Base-by-base conservation (phyloP, 2,329 filamentous ascomycete genomes). In the Endocalyx cinctus region DNA sequence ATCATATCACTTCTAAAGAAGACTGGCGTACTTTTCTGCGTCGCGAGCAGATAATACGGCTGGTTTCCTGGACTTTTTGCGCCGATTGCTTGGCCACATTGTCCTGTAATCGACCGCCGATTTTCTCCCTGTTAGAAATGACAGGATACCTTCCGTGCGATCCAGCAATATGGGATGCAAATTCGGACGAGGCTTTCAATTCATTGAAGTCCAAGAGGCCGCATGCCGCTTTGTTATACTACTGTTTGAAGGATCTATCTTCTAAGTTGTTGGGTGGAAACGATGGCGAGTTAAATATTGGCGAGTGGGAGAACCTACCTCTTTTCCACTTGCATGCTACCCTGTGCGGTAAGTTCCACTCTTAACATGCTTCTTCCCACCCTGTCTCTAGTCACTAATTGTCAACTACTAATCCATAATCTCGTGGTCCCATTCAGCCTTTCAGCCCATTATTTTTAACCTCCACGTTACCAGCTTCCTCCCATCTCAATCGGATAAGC, bases 121-220 rank as follows among this genome's bases (percentile, higher is more conserved):
- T 20, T 2, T 34, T 41, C 12, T 33, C 38, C 6, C 2, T 37
- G 7, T 12, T 34, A 16, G 38, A 41, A 20, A 38, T 41, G 31
- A 17, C 27, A 10, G 34, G 38, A 10, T 30, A 41, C 13, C 38
- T 41, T 10, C 38, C 38, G 5, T 41, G 38, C 17, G 23, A 32
- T 16, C 17, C 17, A 8, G 30, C 2, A 16, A 18, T 32, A 4
- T 32, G 30, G 30, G 30, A 16, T 32, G 20, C 30, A 13, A 22
- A 32, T 17, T 32, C 30, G 17, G 20, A 10, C 7, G 6, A 18
- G 20, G 20, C 10, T 8, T 25, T 32, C 15, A 22, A 32, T 8
- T 23, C n/a, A 23, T 8, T 8, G 20, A n/a, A 23, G n/a, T 8
- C 20, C 20, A n/a, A n/a, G n/a, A n/a, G n/a, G n/a, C n/a, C n/a